These are phyloP conservation scores for Jatropha multifida DNA, from an alignment of 441 rosid species.

Conservation along the genomic window DNA sequence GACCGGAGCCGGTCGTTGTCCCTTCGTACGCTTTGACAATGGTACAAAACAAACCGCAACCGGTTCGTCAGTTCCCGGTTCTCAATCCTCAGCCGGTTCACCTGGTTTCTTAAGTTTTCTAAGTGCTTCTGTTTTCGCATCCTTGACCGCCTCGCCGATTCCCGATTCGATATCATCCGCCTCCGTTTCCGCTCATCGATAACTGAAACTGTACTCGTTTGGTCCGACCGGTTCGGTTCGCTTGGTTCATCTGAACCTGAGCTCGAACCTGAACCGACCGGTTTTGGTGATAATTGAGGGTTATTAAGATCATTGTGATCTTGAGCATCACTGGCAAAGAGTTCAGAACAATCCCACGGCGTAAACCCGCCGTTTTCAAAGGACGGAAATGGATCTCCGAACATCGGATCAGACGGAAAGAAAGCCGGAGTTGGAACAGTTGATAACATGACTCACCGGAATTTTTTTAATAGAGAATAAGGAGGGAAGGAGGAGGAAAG, in stretches of 20 bases:
- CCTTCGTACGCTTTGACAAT: constrained; percentile 29
- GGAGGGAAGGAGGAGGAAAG: constrained; percentile 68
- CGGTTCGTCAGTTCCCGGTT: constrained; percentile 56
- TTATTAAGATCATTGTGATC: constrained; percentile 19
- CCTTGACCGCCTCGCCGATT: constrained; percentile 80
- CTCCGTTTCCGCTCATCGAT: constrained; percentile 56
- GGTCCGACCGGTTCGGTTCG: constrained; percentile 28
- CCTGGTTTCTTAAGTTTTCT: constrained; percentile 54
- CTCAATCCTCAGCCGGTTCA: constrained; percentile 43
- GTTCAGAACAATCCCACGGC: constrained; percentile 60
- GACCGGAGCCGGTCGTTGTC: constrained; percentile 61
- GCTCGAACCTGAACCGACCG: constrained; percentile 33
- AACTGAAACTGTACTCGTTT: constrained; percentile 24
- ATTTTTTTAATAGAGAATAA: constrained; percentile 26
- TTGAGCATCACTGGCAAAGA: constrained; percentile 20
- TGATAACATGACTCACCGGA: constrained; percentile 47
- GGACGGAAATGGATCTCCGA: constrained; percentile 39
- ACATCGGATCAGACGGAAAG: constrained; percentile 32
- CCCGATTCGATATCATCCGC: constrained; percentile 81
- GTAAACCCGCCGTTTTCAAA: constrained; percentile 53
- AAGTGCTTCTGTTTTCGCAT: constrained; percentile 67
- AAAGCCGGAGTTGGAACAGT: constrained; percentile 40
- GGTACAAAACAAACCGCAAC: constrained; percentile 36
- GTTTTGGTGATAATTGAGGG: constrained; percentile 28
- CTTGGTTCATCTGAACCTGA: constrained; percentile 37